A percentile compares a stretch with the other conserved stretches of the same genome.
phyloP scores from a whole-genome alignment of 495 filamentous ascomycete genomes.

The Penicillium simplicissimum region DNA sequence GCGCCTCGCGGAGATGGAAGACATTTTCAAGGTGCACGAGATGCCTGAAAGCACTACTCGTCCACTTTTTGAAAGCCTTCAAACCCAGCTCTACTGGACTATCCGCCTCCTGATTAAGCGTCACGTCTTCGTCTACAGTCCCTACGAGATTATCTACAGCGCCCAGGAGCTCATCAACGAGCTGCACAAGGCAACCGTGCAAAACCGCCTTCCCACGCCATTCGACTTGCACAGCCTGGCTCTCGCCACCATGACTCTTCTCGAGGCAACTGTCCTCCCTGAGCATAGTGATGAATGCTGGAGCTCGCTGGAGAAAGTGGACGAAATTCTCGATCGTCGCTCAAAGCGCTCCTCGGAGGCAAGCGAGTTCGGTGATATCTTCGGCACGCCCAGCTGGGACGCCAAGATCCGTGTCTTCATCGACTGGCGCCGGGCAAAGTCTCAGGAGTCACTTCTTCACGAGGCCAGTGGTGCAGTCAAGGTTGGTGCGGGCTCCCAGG shows the following conservation, averaged over 20 bases:
- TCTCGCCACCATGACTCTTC: conserved; percentile 67
- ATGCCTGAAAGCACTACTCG: conserved; percentile 33
- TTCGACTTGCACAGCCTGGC: conserved; percentile 72
- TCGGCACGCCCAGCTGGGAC: conserved; percentile 46
- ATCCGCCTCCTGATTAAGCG: conserved; percentile 61
- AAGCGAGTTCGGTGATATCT: conserved; percentile 41
- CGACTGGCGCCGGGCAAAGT: conserved; percentile 45
- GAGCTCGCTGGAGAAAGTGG: conserved; percentile 46
- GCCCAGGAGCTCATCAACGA: conserved; percentile 59
- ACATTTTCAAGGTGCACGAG: conserved; percentile 38
- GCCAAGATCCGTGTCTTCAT: conserved; percentile 49
- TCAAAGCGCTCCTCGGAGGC: conserved; percentile 27
- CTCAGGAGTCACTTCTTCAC: conserved; percentile 42
- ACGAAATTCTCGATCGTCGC: conserved; percentile 47
- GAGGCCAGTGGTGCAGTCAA: conserved; percentile 29
- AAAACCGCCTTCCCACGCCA: conserved; percentile 47
- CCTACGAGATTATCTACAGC: conserved; percentile 61
- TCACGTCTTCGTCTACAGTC: conserved; percentile 55
- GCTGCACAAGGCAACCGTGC: conserved; percentile 54
- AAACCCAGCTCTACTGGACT: conserved; percentile 76
- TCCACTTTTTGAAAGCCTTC: conserved; percentile 45
- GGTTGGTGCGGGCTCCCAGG: conserved; percentile 24
- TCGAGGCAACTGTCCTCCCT: conserved; percentile 60
- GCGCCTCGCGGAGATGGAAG: conserved; percentile 41
- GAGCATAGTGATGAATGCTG: conserved; percentile 45